phyloP scores from a whole-genome alignment of 192 early-diverging fungal species.

The Linnemannia hyalina region DNA sequence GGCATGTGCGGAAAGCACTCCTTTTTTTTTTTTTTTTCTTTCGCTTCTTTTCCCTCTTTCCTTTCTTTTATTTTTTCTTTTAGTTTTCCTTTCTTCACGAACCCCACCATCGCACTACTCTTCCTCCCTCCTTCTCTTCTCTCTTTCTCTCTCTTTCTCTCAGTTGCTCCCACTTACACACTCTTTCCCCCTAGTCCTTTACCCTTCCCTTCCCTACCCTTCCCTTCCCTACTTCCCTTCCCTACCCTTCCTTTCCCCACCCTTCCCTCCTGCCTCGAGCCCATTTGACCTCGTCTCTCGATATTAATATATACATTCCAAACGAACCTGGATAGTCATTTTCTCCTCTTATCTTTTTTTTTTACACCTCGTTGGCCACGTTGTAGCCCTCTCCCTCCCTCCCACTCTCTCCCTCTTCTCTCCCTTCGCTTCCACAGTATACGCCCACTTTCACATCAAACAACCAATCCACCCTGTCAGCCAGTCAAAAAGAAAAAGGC shows the following conservation, averaged over 20 bases:
- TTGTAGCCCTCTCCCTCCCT: not conserved
- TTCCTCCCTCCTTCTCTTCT: not conserved
- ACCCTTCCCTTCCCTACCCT: not conserved
- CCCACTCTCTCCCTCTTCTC: not conserved
- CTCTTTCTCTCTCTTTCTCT: not conserved
- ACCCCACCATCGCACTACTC: not conserved
- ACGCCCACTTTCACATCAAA: no score
- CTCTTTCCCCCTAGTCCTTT: not conserved
- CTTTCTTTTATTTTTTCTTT: not conserved
- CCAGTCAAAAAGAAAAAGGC: no score
- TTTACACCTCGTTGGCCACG: not conserved
- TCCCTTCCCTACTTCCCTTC: not conserved
- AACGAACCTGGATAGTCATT: not conserved
- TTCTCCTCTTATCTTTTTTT: not conserved
- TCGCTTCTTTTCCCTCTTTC: not conserved
- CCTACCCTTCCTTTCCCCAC: no score
- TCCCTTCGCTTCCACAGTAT: not conserved
- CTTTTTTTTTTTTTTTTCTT: not conserved
- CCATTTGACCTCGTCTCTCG: not conserved
- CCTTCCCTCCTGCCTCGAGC: not conserved
- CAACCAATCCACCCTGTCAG: no score
- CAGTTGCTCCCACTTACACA: not conserved
- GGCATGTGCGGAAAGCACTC: not conserved
- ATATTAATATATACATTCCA: slow-evolving; percentile 19
- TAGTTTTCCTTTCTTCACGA: slow-evolving; percentile 15